phyloP scores from a whole-genome alignment of 257 asterid species.

The Marsdenia floribunda region DNA sequence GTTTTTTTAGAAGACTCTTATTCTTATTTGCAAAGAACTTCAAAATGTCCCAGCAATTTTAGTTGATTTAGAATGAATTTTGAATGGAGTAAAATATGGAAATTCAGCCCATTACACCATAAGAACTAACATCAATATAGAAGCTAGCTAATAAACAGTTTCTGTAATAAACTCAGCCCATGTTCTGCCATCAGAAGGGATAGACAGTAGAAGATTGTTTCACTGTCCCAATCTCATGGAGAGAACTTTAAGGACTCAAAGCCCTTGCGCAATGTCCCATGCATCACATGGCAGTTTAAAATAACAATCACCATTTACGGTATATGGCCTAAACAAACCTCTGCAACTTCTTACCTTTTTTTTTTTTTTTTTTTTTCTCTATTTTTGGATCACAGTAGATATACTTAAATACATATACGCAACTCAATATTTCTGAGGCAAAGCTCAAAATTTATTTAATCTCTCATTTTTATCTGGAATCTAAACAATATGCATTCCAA shows the following conservation, averaged over 20 bases:
- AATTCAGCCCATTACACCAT: background rate
- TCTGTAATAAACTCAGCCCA: background rate
- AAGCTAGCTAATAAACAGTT: background rate
- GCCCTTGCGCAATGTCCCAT: conserved; percentile 12
- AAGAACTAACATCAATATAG: background rate
- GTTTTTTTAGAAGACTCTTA: background rate
- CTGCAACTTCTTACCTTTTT: background rate
- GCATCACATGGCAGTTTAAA: conserved; percentile 2
- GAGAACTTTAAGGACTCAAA: background rate
- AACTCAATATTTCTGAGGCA: background rate
- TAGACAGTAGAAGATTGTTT: background rate
- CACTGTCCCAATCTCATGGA: conserved; percentile 1
- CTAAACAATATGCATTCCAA: too few species aligned
- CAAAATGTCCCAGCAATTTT: background rate
- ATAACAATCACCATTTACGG: background rate
- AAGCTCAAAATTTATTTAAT: background rate
- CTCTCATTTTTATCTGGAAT: background rate
- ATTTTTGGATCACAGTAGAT: background rate
- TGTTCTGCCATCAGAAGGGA: conserved; percentile 11
- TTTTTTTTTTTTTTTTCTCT: background rate
- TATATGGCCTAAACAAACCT: background rate
- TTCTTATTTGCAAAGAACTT: background rate
- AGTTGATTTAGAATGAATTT: background rate
- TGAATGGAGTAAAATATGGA: background rate
- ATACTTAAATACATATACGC: background rate